Conservation (phyloP, 2,329 filamentous ascomycete genomes). For the Botrytis deweyae region DNA sequence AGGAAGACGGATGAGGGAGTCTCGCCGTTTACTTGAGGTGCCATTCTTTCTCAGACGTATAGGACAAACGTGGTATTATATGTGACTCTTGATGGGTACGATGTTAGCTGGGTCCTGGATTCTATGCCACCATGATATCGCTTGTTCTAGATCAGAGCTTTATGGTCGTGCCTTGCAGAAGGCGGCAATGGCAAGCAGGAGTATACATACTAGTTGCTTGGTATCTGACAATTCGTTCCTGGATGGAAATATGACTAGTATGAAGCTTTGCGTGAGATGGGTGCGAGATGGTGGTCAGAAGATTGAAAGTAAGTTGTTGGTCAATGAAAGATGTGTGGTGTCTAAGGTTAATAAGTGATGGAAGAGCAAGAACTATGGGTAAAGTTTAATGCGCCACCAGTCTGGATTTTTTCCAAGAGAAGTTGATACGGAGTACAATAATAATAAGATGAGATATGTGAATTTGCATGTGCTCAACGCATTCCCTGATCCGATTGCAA, state of each 20-base stretch:
- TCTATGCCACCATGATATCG: neutral
- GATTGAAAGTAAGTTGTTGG: slow-evolving; percentile 1
- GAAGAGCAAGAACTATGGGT: slow-evolving; percentile 6
- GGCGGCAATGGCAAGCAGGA: neutral
- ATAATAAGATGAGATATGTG: slow-evolving; percentile 9
- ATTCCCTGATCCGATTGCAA: slow-evolving; percentile 12
- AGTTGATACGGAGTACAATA: neutral
- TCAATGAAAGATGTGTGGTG: neutral
- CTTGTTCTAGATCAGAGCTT: neutral
- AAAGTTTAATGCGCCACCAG: neutral
- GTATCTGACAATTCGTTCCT: neutral
- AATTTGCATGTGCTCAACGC: slow-evolving; percentile 16
- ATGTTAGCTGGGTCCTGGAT: neutral
- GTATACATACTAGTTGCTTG: slow-evolving; percentile 13
- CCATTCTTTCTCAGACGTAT: slow-evolving; percentile 36
- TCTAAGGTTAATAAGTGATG: slow-evolving; percentile 15
- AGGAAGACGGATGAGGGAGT: slow-evolving; percentile 50
- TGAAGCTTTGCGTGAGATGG: neutral
- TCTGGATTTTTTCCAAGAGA: neutral
- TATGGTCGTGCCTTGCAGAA: slow-evolving; percentile 26
- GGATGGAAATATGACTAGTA: neutral
- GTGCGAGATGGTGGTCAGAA: slow-evolving; percentile 7
- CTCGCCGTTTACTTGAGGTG: slow-evolving; percentile 53
- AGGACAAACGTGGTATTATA: slow-evolving; percentile 24
- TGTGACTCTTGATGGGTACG: neutral